Conservation (phyloP, 176 grass and related monocot species). For the Cymbopogon citratus region DNA sequence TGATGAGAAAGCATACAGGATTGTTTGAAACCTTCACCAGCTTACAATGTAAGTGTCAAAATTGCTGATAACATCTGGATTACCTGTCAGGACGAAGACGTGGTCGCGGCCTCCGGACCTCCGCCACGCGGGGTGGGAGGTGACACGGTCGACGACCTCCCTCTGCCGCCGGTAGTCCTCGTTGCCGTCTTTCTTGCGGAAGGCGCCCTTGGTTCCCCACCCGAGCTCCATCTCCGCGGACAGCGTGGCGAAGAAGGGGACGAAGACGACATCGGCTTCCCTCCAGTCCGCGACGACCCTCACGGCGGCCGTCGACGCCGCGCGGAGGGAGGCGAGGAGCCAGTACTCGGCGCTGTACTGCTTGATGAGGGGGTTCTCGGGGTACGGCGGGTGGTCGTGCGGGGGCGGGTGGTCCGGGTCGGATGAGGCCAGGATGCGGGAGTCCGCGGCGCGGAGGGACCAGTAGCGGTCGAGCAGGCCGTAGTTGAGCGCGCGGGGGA, state of each 20-base stretch:
- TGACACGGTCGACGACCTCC: conserved; percentile 72
- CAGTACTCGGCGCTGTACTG: conserved; percentile 98
- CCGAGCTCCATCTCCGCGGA: conserved; percentile 94
- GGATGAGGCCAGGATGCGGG: conserved; percentile 67
- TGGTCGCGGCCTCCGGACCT: conserved; percentile 75
- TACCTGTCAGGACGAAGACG: conserved; percentile 83
- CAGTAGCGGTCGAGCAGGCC: conserved; percentile 86
- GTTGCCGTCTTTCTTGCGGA: conserved; percentile 62
- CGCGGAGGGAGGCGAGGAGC: conserved; percentile 61
- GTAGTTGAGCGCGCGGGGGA: conserved; percentile 70
- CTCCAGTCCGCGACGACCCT: conserved; percentile 60
- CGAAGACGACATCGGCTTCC: conserved; percentile 75
- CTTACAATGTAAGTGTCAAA: neutral
- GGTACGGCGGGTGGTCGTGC: conserved; percentile 41
- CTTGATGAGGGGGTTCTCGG: conserved; percentile 59
- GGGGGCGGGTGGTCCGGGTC: conserved; percentile 30
- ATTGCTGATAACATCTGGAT: neutral
- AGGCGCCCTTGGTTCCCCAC: conserved; percentile 69
- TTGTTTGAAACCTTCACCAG: neutral
- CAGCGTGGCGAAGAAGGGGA: conserved; percentile 88
- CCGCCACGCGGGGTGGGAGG: conserved; percentile 54
- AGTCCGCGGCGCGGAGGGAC: conserved; percentile 58
- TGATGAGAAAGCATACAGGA: neutral
- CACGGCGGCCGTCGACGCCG: conserved; percentile 4
- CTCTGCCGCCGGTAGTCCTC: conserved; percentile 67